Evolutionary conservation across 139 green algal genomes (phyloP), one percentile per base, ranked within the genome.

Genomic region (Chlamydomonas applanata): DNA sequence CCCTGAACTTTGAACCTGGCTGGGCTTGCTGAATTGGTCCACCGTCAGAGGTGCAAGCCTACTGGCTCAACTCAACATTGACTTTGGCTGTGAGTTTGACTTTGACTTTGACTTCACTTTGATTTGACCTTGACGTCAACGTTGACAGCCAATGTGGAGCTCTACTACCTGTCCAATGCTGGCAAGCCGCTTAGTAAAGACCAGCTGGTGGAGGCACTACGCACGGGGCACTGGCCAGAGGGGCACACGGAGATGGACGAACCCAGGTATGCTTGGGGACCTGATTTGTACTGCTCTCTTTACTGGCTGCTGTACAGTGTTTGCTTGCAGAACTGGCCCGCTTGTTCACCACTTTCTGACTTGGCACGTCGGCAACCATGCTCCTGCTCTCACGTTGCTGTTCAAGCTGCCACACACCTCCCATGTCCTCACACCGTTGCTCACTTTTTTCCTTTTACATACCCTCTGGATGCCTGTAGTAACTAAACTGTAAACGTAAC

Each of bases 131-230:
- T n/a, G n/a, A n/a, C n/a, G n/a, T n/a, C n/a, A n/a, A n/a, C n/a
- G n/a, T n/a, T n/a, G 20, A 36, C 62, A 69, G 32, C 83, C 24
- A 74, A 57, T 1, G 71, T 97, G 24, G 80, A 97, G 83, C 54
- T 96, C n/a, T 97, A 94, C 57, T 97, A 94, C 80, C 67, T 94
- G 14, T 83, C 79, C 30, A 49, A 69, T 32, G 34, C 62, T 3
- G 62, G 62, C 32, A 69, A 69, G 62, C 33, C 14, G 2, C 32
- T 69, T 9, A 69, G 62, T 32, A 36, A 27, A 3, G 32, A 11
- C 4, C 30, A 52, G 30, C 62, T 69, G 27, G 32, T 69, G 30
- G 33, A 69, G 62, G 62, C 62, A 16, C 32, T 69, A 32, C 14
- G 20, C 22, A 30, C 20, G 52, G 62, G 62, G 14, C 52, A 2